Evolutionary conservation across 805 yeast species (phyloP).

Genomic region (Candida mattraensis): DNA sequence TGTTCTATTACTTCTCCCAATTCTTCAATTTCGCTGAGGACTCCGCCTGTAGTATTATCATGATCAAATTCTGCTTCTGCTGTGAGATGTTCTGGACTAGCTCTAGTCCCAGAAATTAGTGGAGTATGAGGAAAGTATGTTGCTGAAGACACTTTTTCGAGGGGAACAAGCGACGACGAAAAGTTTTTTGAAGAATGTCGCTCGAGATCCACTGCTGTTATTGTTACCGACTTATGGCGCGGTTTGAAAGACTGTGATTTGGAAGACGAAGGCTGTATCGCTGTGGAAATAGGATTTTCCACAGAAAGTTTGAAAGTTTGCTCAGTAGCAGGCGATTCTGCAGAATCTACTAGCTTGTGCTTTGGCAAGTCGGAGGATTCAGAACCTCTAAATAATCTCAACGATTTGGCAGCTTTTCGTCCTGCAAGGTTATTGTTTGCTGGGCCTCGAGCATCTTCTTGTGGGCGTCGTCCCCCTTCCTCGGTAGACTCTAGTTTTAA

Average conservation of each 20-base stretch:
- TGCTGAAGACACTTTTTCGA: slow-evolving; percentile 68
- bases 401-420: slow-evolving; percentile 57
- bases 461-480: no score
- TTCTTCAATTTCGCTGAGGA: slow-evolving; percentile 26
- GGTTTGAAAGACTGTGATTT: slow-evolving; percentile 4
- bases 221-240: slow-evolving; percentile 14
- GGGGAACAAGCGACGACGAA: slow-evolving; percentile 22
- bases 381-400: slow-evolving; percentile 48
- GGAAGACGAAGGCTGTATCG: slow-evolving; percentile 6
- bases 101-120: slow-evolving; percentile 23
- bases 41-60: slow-evolving; percentile 22
- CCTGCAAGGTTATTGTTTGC: slow-evolving; percentile 39
- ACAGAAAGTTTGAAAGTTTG: slow-evolving; percentile 1
- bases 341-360: slow-evolving; percentile 3
- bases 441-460: slow-evolving; percentile 6
- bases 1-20: slow-evolving; percentile 24
- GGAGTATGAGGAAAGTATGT: slow-evolving; percentile 70
- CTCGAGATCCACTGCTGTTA: slow-evolving; percentile 19
- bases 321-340: slow-evolving; percentile 5
- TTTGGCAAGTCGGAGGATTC: slow-evolving; percentile 25
- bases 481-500: no score
- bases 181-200: slow-evolving; percentile 8
- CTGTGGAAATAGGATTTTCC: background rate
- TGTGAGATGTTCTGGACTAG: slow-evolving; percentile 42
- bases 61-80: slow-evolving; percentile 51